Evolutionary conservation across 768 basidiomycete species (phyloP), one percentile per base, ranked within the genome.

Genomic region (Cystofilobasidium bisporidii): DNA sequence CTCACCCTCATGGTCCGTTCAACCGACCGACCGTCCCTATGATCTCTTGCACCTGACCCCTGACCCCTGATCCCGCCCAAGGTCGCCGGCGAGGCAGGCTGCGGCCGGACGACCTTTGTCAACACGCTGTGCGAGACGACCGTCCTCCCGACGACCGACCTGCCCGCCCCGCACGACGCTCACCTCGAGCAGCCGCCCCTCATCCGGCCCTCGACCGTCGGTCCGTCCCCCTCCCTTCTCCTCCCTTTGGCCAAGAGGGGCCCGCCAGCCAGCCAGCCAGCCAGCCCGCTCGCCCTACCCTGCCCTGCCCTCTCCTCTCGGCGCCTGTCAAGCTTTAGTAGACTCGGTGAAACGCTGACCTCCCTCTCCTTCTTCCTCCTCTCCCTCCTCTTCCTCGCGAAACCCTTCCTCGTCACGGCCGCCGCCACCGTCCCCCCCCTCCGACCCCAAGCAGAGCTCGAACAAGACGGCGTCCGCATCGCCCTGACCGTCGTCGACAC

Each of bases 401-500:
- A n/a, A n/a, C n/a, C n/a, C n/a, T n/a, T n/a, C n/a, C n/a, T n/a
- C n/a, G n/a, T n/a, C n/a, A n/a, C n/a, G n/a, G n/a, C n/a, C 59
- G 24, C 48, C 58, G 12, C 3, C 17, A 22, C 48, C 61, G 24
- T 63, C 17, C 76, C n/a, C n/a, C n/a, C n/a, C n/a, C n/a, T n/a
- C n/a, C n/a, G n/a, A n/a, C n/a, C n/a, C n/a, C n/a, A n/a, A n/a
- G 43, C 20, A 94, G 96, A 99, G 79, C 85, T 99, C 70, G 96
- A 98, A 73, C 94, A 98, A 78, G 96, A 99, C 73, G 96, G 96
- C 53, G 90, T 98, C 70, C 88, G 96, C 73, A 96, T 99, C 76
- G 91, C 93, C 11, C 82, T 99, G 73, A 98, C 96, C 50, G 91
- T 99, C 70, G 93, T 99, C 33, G 96, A 99, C 77, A 99, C 96